Conservation (phyloP, 805 yeast species). For the Wickerhamomyces strasburgensis region DNA sequence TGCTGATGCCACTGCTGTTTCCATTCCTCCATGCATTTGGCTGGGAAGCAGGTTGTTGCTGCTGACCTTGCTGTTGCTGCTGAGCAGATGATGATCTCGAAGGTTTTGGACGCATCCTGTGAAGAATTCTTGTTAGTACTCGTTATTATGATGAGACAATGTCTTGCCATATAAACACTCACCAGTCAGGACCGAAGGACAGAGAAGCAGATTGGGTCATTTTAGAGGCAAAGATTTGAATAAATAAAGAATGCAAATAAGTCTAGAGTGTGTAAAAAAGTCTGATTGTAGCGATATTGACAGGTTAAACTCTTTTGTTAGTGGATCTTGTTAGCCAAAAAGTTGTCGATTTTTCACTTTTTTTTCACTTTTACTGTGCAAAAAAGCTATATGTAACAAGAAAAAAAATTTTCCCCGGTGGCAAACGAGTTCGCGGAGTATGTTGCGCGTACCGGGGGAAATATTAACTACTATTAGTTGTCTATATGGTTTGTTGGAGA, state of each 20-base stretch:
- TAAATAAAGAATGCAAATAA: too few relatives aligned
- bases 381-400: neutral
- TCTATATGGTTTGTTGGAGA: too few relatives aligned
- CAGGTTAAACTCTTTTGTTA: too few relatives aligned
- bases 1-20: slow-evolving; percentile 1
- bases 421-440: neutral
- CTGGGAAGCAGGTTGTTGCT: slow-evolving; percentile 9
- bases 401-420: too few relatives aligned
- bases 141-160: too few relatives aligned
- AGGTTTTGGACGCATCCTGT: slow-evolving; percentile 31
- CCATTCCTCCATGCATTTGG: slow-evolving; percentile 4
- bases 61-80: slow-evolving; percentile 6
- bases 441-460: too few relatives aligned
- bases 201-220: slow-evolving; percentile 28
- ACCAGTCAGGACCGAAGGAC: slow-evolving; percentile 30
- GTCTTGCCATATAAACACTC: slow-evolving; percentile 6
- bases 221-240: too few relatives aligned
- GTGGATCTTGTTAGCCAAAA: too few relatives aligned
- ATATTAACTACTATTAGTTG: too few relatives aligned
- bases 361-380: neutral
- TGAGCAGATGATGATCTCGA: slow-evolving; percentile 9
- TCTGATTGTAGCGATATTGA: too few relatives aligned
- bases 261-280: too few relatives aligned
- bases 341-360: neutral
- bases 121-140: slow-evolving; percentile 11